Conservation (phyloP, 2,329 filamentous ascomycete species). For the Talaromyces sp. region DNA sequence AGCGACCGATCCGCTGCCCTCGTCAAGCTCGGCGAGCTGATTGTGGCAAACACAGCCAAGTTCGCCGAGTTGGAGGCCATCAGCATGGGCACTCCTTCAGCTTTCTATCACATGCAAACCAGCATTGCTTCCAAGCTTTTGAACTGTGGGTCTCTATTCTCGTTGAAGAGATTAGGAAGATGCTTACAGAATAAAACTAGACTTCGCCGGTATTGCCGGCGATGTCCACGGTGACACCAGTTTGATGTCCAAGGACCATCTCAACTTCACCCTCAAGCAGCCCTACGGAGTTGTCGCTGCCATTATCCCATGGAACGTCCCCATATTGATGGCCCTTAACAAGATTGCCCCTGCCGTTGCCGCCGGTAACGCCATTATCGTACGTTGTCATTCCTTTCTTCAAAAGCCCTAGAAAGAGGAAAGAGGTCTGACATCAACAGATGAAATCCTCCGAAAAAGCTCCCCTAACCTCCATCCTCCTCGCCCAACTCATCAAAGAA, state of each 20-base stretch:
- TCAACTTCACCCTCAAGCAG: background rate
- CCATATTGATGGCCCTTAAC: constrained; percentile 40
- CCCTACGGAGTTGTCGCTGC: constrained; percentile 40
- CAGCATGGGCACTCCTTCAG: constrained; percentile 1
- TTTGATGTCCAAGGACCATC: constrained; percentile 66
- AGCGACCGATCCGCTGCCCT: constrained; percentile 41
- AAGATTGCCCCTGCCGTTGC: constrained; percentile 52
- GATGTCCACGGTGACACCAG: constrained; percentile 25
- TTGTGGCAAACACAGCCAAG: constrained; percentile 52
- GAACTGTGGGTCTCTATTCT: constrained; percentile 37
- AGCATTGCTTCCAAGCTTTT: constrained; percentile 20
- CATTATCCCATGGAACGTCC: constrained; percentile 52
- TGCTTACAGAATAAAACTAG: constrained; percentile 37
- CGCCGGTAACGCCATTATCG: constrained; percentile 53
- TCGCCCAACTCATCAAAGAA: constrained; percentile 49
- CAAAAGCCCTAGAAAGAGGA: too few species aligned
- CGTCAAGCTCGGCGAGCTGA: constrained; percentile 45
- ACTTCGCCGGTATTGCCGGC: constrained; percentile 46
- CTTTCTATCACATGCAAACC: constrained; percentile 2
- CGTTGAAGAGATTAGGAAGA: too few species aligned
- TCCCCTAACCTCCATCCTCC: constrained; percentile 51
- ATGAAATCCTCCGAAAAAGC: constrained; percentile 57
- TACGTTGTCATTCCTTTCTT: background rate
- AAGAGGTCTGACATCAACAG: background rate
- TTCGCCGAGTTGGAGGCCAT: constrained; percentile 13